phyloP scores from a whole-genome alignment of 108 stramenopile species.

The Chaetoceros tenuissimus region DNA sequence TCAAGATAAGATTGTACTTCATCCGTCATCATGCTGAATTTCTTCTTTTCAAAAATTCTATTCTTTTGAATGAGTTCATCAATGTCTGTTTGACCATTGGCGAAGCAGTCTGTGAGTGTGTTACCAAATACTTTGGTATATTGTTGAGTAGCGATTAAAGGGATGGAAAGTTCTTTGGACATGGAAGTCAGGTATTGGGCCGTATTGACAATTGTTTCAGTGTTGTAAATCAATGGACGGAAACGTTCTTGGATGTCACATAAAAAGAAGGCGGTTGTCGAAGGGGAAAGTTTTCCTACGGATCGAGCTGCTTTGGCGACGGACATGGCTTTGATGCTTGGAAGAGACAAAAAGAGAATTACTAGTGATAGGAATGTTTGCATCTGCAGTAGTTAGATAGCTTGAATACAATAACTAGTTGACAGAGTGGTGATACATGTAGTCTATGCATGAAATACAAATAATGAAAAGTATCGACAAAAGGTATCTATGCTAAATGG shows the following conservation, averaged over 20 bases:
- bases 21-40: conserved; percentile 87
- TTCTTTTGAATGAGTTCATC: conserved; percentile 15
- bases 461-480: no score
- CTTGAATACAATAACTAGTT: no score
- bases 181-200: conserved; percentile 82
- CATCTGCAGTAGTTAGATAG: no score
- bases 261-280: conserved; percentile 61
- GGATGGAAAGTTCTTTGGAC: conserved; percentile 72
- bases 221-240: conserved; percentile 77
- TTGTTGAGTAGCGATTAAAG: conserved; percentile 91
- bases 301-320: conserved; percentile 20
- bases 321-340: conserved; percentile 11
- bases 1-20: conserved; percentile 53
- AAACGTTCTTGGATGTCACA: conserved; percentile 96
- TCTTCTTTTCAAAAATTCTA: conserved; percentile 82
- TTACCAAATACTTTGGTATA: conserved; percentile 92
- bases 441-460: no score
- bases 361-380: no score
- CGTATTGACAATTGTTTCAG: conserved; percentile 73
- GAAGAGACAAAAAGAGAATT: no score
- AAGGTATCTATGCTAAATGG: no score
- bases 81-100: conserved; percentile 35
- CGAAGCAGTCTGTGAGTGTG: conserved; percentile 64
- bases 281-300: conserved; percentile 79
- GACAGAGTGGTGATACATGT: no score